Base-by-base conservation (phyloP, 2,329 filamentous ascomycete genomes). In the Aspergillus fumigatus region DNA sequence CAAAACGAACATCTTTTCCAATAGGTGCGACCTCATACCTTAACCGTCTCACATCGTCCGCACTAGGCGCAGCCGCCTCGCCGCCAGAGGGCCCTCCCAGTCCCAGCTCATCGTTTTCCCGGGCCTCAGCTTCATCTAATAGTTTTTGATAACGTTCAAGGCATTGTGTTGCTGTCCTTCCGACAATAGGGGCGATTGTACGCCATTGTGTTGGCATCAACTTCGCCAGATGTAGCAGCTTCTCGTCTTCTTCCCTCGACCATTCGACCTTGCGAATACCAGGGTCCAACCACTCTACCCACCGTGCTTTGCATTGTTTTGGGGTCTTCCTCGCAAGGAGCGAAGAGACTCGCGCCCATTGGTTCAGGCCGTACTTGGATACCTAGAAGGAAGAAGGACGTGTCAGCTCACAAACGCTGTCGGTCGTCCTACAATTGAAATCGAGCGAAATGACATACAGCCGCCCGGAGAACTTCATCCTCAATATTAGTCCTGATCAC, bases 181-280 rank as follows among this genome's bases (percentile, higher is more conserved):
- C 94, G 67, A 99, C 92, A 65, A 97, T 93, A 54, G 94, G 92
- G 56, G 94, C 93, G 70, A 99, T 97, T 50, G 94, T 97, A 69
- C 94, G 88, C 94, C 94, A 99, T 84, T 99, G 94, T 27, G 93
- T 97, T 56, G 94, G 94, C 88, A 99, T 96, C 77, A 99, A 82
- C 83, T 97, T 99, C 60, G 94, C 94, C 69, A 99, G 82, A 70
- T 97, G 94, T 67, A 99, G 78, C 59, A 99, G 82, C 79, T 96
- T 97, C 80, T 99, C 94, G 74, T 99, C 94, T 74, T 99, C 94
- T 76, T 99, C 94, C 70, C 94, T 90, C 72, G 91, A 96, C 93
- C 94, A 99, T 79, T 99, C 94, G 66, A 96, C 94, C 81, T 99
- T 99, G 70, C 93, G 90, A 79, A 99, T 97, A 72, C 90, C 90